These are phyloP conservation scores for Hypericum androsaemum DNA, from an alignment of 345 rosid genomes.

Conservation along the genomic window DNA sequence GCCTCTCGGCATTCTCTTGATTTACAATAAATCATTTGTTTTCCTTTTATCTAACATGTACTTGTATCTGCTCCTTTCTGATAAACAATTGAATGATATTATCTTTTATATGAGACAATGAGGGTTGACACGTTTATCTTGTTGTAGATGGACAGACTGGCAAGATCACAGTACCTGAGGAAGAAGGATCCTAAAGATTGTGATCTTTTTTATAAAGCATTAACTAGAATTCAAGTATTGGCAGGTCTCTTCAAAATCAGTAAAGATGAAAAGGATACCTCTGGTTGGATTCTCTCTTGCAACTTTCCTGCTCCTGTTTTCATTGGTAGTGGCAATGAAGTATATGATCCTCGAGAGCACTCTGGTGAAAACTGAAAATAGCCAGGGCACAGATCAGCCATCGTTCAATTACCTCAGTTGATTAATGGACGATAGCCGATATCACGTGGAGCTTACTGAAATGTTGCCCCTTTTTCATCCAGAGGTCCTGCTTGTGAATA, in stretches of 20 bases:
- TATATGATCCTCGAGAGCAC: too few species aligned
- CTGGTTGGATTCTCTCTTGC: constrained; percentile 81
- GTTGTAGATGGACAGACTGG: constrained; percentile 79
- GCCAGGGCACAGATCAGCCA: constrained; percentile 20
- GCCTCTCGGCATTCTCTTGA: too few species aligned
- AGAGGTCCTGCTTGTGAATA: constrained; percentile 57
- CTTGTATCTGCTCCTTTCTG: too few species aligned
- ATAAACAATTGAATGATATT: too few species aligned
- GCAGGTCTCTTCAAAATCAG: constrained; percentile 88
- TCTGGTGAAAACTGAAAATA: too few species aligned
- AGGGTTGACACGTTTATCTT: constrained; percentile 9
- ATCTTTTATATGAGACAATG: neutral
- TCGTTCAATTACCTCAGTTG: constrained; percentile 23
- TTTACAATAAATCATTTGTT: too few species aligned
- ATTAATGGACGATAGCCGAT: constrained; percentile 42
- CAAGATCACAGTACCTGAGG: constrained; percentile 67
- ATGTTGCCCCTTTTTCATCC: constrained; percentile 69
- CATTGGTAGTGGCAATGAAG: too few species aligned
- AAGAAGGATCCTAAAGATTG: constrained; percentile 85
- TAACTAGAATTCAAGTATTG: constrained; percentile 85
- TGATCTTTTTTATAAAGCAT: constrained; percentile 70
- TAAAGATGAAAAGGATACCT: constrained; percentile 78
- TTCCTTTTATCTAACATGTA: too few species aligned
- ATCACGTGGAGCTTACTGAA: constrained; percentile 45
- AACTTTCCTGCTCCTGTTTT: too few species aligned